phyloP scores from a whole-genome alignment of 2,329 filamentous ascomycete species.

The Neopestalotiopsis rosae region DNA sequence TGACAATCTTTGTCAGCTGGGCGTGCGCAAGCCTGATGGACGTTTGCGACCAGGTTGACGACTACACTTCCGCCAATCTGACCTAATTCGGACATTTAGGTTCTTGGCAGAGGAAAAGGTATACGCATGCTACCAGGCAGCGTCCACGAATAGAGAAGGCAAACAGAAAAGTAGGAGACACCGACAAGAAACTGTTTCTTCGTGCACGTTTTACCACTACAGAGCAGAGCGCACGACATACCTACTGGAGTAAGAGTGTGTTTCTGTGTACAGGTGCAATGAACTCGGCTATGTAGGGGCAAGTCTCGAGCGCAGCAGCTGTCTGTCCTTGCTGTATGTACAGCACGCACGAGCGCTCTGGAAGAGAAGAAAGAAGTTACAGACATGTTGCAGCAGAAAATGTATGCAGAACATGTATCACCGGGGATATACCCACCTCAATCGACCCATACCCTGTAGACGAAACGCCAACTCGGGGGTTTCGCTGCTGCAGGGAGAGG shows the following conservation, averaged over 20 bases:
- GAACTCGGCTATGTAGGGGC: neutral
- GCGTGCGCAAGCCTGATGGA: conserved; percentile 17
- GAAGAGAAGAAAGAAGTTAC: neutral
- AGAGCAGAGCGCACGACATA: neutral
- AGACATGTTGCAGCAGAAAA: conserved; percentile 1
- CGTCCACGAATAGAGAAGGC: too few species aligned
- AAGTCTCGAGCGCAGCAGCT: conserved; percentile 8
- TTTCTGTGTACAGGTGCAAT: neutral
- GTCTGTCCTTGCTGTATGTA: too few species aligned
- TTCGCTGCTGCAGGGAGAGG: conserved; percentile 10
- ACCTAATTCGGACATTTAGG: conserved; percentile 4
- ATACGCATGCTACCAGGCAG: neutral
- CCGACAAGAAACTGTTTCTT: neutral
- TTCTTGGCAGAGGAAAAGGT: neutral
- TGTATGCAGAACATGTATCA: neutral
- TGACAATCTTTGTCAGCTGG: conserved; percentile 6
- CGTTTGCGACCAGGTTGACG: conserved; percentile 5
- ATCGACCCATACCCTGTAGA: conserved; percentile 7
- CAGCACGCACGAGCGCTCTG: neutral
- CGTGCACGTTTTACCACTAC: neutral
- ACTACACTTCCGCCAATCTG: conserved; percentile 13
- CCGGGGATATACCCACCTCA: neutral
- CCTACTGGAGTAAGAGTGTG: conserved; percentile 11
- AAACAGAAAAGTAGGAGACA: neutral
- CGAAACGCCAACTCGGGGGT: conserved; percentile 14